phyloP scores from a whole-genome alignment of 371 early-diverging fungal genomes.

The Mortierella sp. region DNA sequence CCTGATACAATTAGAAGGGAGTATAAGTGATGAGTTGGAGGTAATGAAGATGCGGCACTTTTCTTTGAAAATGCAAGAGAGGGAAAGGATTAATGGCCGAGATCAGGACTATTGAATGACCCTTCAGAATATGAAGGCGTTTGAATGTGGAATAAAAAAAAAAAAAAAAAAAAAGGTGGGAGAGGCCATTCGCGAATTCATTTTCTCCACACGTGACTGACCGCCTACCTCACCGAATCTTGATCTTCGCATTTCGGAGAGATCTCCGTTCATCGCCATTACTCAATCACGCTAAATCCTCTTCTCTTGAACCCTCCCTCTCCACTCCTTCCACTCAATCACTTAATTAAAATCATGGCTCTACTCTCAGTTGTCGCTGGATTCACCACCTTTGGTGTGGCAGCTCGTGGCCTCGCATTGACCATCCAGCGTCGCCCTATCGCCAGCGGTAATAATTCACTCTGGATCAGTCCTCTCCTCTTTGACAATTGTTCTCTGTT shows the following conservation, averaged over 20 bases:
- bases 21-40: not conserved
- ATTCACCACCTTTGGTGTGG: constrained; percentile 55
- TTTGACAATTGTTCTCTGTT: not conserved
- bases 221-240: not conserved
- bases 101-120: too few relatives aligned
- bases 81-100: not conserved
- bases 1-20: not conserved
- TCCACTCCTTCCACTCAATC: constrained; percentile 2
- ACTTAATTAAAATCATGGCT: constrained; percentile 28
- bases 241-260: constrained; percentile 1
- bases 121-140: not conserved
- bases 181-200: constrained; percentile 37
- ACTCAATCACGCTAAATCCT: not conserved
- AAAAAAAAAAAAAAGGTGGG: not conserved
- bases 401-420: constrained; percentile 53
- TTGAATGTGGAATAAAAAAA: constrained; percentile 1
- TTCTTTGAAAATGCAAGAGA: not conserved
- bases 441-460: constrained; percentile 38
- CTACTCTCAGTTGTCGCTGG: constrained; percentile 53
- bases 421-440: constrained; percentile 52
- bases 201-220: constrained; percentile 5
- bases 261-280: constrained; percentile 6
- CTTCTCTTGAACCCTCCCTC: not conserved
- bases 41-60: too few relatives aligned
- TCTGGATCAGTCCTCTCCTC: not conserved